phyloP scores from a whole-genome alignment of 805 yeast species.

The Kregervanrija fluxuum region DNA sequence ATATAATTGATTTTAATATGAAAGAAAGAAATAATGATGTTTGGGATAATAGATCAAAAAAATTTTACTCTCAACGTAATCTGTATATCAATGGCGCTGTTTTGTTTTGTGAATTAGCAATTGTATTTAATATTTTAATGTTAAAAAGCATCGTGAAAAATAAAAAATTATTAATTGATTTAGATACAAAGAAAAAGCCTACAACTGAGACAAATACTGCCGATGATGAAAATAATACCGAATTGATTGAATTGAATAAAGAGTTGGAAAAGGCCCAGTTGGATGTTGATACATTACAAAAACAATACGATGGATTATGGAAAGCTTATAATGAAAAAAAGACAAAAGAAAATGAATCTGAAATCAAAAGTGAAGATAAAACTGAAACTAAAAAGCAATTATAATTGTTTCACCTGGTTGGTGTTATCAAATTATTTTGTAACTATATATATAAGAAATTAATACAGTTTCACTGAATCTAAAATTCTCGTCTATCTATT shows the following conservation, averaged over 20 bases:
- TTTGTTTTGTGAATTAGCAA: conserved; percentile 38
- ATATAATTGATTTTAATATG: conserved; percentile 5
- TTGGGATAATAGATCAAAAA: conserved; percentile 34
- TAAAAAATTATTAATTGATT: conserved; percentile 19
- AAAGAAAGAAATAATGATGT: conserved; percentile 12
- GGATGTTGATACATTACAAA: conserved; percentile 30
- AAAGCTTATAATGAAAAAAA: conserved; percentile 32
- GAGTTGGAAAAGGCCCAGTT: conserved; percentile 12
- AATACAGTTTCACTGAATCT: too few relatives aligned
- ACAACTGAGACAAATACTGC: conserved; percentile 28
- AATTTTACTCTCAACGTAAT: conserved; percentile 51
- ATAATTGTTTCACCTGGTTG: too few relatives aligned
- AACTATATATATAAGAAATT: too few relatives aligned
- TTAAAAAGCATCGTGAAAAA: conserved; percentile 37
- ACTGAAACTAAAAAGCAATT: too few relatives aligned
- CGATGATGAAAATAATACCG: neutral
- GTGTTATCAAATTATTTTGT: too few relatives aligned
- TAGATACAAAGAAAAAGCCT: conserved; percentile 31
- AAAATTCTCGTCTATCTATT: too few relatives aligned
- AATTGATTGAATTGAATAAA: conserved; percentile 15
- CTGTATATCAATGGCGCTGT: conserved; percentile 50
- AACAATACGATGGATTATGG: conserved; percentile 37
- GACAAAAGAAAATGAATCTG: neutral
- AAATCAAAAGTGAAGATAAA: conserved; percentile 1
- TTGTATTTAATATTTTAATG: conserved; percentile 36